phyloP scores from a whole-genome alignment of 2,329 filamentous ascomycete genomes.

The Calonectria crousiana region DNA sequence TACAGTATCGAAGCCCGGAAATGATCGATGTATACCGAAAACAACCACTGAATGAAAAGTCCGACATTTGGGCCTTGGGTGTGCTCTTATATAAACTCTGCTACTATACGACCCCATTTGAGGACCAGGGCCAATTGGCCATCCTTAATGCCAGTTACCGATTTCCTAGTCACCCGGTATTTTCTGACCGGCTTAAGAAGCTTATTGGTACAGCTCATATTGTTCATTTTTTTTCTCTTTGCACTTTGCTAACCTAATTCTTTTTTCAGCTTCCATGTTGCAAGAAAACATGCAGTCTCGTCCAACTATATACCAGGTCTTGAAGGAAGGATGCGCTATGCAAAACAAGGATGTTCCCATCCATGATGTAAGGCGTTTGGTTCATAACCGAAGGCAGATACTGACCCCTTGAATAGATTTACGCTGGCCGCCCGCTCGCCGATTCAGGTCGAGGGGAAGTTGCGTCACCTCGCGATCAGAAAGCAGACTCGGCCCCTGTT shows the following conservation, averaged over 20 bases:
- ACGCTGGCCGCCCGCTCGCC: conserved; percentile 72
- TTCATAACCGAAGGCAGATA: background rate
- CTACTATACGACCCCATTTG: conserved; percentile 99
- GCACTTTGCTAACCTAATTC: conserved; percentile 52
- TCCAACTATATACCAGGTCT: conserved; percentile 94
- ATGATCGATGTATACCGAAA: conserved; percentile 99
- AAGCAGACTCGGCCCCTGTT: conserved; percentile 67
- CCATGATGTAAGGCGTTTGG: conserved; percentile 76
- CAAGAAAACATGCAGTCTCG: conserved; percentile 82
- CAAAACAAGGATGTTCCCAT: conserved; percentile 88
- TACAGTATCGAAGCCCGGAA: conserved; percentile 97
- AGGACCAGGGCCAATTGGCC: conserved; percentile 96
- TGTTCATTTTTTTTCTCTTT: background rate
- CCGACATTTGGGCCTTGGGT: conserved; percentile 97
- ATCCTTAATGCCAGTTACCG: conserved; percentile 96
- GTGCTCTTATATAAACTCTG: conserved; percentile 97
- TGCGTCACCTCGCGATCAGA: conserved; percentile 66
- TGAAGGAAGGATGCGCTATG: conserved; percentile 90
- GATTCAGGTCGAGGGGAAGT: conserved; percentile 67
- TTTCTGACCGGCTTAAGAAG: conserved; percentile 90
- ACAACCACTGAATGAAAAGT: conserved; percentile 97
- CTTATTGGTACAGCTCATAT: conserved; percentile 76
- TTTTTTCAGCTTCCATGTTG: conserved; percentile 90
- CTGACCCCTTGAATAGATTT: conserved; percentile 69
- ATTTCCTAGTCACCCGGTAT: conserved; percentile 87